Conservation (phyloP, 2,329 filamentous ascomycete genomes). For the Alternaria angustiovoidea region DNA sequence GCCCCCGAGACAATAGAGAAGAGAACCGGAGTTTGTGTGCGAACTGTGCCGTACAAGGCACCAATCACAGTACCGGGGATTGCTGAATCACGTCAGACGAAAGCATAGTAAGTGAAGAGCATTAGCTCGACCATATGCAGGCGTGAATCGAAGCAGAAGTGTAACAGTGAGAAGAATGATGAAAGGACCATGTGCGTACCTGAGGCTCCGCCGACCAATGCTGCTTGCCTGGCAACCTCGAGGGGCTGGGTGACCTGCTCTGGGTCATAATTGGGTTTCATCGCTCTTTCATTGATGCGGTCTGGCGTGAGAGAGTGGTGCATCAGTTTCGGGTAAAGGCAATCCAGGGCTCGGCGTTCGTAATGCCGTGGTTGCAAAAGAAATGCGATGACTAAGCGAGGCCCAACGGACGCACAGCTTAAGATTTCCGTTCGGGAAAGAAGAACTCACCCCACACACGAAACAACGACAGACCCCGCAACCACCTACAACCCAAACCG, state of each 20-base stretch:
- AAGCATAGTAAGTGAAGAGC: not conserved
- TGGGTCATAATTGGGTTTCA: conserved; percentile 33
- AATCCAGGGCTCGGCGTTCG: conserved; percentile 11
- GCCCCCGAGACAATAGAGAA: conserved; percentile 77
- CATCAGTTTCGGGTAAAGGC: conserved; percentile 1
- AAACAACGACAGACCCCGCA: conserved; percentile 33
- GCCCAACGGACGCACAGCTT: conserved; percentile 34
- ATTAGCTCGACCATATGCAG: not conserved
- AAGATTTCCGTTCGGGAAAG: conserved; percentile 30
- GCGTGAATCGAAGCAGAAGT: not conserved
- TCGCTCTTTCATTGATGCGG: conserved; percentile 32
- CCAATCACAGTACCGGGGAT: conserved; percentile 70
- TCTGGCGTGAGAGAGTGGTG: conserved; percentile 1
- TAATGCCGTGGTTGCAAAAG: conserved; percentile 16
- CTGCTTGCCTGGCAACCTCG: conserved; percentile 36
- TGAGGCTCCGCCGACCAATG: conserved; percentile 37
- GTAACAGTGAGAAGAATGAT: conserved; percentile 2
- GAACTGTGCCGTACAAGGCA: conserved; percentile 60
- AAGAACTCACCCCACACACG: conserved; percentile 26
- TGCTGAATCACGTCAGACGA: conserved; percentile 51
- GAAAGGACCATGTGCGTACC: conserved; percentile 32
- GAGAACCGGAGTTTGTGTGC: conserved; percentile 70
- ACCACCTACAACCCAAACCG: conserved; percentile 35
- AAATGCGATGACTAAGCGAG: conserved; percentile 26
- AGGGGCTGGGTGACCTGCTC: conserved; percentile 38